Base-by-base conservation (phyloP, 73 alveolate species). In the Paramecium caudatum region DNA sequence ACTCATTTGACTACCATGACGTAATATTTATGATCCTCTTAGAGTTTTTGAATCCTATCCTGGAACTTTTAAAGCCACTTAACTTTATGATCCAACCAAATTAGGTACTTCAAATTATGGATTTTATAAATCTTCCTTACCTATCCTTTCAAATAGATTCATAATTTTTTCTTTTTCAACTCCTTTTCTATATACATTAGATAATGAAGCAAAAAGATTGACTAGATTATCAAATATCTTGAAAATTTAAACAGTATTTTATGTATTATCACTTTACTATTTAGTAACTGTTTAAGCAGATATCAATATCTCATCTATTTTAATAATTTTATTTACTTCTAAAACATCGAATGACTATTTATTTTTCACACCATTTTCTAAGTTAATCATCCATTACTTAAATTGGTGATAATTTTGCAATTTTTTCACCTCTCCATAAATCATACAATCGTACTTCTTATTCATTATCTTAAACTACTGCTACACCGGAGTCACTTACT, bases 131-230 rank as follows among this genome's bases (percentile, higher is more conserved):
- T 86, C 93, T 41, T 63, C n/a, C 16, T 43, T 21, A 12, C 78
- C 39, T 3, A 86, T 70, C 34, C 55, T 70, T 47, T 78, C 93
- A 63, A 86, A 86, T 41, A 86, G 25, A 41, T 86, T 86, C 16
- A 86, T 21, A 1, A 86, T 34, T 63, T 86, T 86, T 2, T 86
- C 93, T 43, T 65, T 86, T 37, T 86, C 93, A 1, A 86, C 84
- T 36, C 93, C 93, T 63, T 63, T 86, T 86, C 93, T 86, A 7
- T 70, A 86, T 1, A 86, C 93, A 43, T 86, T 86, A 16, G 87
- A 49, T 36, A 86, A 86, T 23, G 90, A 47, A 15, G 93, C 62
- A 47, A 86, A 86, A 37, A 86, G 27, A 25, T 86, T 86, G 27
- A 86, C 84, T 21, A 86, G 34, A 62, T 47, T 86, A 63, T 86